These are phyloP conservation scores for Prunus mume DNA, from an alignment of 306 rosid genomes.

Conservation along the genomic window DNA sequence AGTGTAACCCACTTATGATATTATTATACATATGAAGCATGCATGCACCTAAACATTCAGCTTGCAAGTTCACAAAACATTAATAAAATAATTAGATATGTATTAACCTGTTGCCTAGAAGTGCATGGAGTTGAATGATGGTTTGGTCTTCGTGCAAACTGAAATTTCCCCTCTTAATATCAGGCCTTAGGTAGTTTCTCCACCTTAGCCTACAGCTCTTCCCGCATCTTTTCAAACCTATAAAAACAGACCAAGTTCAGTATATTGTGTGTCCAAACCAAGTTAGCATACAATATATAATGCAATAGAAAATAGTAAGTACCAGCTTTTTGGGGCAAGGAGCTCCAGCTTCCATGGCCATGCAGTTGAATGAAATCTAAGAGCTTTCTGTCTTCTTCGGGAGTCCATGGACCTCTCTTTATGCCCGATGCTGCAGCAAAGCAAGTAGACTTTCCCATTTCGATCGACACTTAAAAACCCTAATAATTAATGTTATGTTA, in stretches of 20 bases:
- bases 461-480: background rate
- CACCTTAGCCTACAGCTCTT: constrained; percentile 26
- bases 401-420: constrained; percentile 29
- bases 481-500: background rate
- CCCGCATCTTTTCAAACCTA: constrained; percentile 19
- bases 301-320: background rate
- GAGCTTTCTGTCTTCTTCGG: constrained; percentile 31
- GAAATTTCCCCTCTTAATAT: constrained; percentile 26
- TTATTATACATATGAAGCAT: no score
- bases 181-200: constrained; percentile 23
- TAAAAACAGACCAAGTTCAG: background rate
- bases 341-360: constrained; percentile 27
- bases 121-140: constrained; percentile 24
- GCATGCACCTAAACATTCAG: background rate
- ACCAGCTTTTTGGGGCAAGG: constrained; percentile 31
- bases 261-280: background rate
- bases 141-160: constrained; percentile 23
- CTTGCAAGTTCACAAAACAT: no score
- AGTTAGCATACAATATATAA: no score
- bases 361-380: constrained; percentile 13
- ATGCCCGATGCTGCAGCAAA: background rate
- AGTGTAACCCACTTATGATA: no score
- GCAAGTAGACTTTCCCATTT: background rate
- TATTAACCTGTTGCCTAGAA: constrained; percentile 19
- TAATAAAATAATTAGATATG: background rate